Evolutionary conservation across 2,329 filamentous ascomycete species (phyloP).

Genomic region (Colletotrichum liriopes): DNA sequence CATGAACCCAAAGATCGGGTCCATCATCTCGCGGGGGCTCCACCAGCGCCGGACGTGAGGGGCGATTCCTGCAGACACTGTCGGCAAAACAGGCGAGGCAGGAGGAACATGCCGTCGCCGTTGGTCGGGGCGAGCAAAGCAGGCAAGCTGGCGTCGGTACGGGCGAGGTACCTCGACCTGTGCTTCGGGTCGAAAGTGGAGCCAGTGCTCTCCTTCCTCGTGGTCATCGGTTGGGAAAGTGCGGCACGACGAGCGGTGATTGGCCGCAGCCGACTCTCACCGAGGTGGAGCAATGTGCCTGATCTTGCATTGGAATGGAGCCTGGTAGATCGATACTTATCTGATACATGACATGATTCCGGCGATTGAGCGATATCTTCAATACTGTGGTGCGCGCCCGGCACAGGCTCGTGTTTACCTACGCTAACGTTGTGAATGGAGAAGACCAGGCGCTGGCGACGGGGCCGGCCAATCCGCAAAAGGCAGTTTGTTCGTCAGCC

Average conservation of each 20-base stretch:
- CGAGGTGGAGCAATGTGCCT: conserved; percentile 41
- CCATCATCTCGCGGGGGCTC: conserved; percentile 7
- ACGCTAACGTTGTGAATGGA: conserved; percentile 1
- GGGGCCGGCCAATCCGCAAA: conserved; percentile 21
- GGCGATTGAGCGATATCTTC: neutral
- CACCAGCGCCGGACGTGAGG: conserved; percentile 8
- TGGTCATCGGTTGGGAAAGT: conserved; percentile 12
- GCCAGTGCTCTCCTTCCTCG: conserved; percentile 10
- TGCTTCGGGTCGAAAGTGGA: conserved; percentile 1
- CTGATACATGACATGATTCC: conserved; percentile 5
- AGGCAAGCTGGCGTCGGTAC: neutral
- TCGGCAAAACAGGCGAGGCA: neutral
- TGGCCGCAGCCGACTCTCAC: conserved; percentile 27
- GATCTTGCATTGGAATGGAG: conserved; percentile 37
- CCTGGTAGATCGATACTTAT: conserved; percentile 2
- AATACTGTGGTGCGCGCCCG: neutral
- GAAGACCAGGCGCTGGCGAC: conserved; percentile 4
- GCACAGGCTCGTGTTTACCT: neutral
- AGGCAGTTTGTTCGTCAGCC: conserved; percentile 2
- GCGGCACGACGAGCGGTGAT: conserved; percentile 13
- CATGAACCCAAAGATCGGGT: conserved; percentile 29
- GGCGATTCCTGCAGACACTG: conserved; percentile 16
- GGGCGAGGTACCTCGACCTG: conserved; percentile 5
- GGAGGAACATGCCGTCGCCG: conserved; percentile 13
- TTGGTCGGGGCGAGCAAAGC: neutral